These are phyloP conservation scores for Areca catechu DNA, from an alignment of 176 grass and related monocot species.

Conservation along the genomic window DNA sequence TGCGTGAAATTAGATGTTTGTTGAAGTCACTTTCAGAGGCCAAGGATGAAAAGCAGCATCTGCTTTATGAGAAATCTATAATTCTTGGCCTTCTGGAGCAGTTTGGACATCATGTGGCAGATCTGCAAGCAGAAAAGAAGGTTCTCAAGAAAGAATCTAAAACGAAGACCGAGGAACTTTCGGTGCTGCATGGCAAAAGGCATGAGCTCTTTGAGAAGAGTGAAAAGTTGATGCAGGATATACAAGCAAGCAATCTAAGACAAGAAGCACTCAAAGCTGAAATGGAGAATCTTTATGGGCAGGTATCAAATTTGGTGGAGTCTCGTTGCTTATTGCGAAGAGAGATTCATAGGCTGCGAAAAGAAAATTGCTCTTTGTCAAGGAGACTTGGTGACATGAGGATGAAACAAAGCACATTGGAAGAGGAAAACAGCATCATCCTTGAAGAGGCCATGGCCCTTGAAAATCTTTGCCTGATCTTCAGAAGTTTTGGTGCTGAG, in stretches of 20 bases:
- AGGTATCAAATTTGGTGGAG: constrained; percentile 61
- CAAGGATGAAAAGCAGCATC: constrained; percentile 70
- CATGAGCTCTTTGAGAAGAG: constrained; percentile 35
- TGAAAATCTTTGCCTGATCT: constrained; percentile 49
- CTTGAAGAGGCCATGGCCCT: constrained; percentile 40
- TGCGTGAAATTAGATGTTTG: constrained; percentile 67
- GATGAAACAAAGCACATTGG: constrained; percentile 29
- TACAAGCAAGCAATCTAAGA: constrained; percentile 38
- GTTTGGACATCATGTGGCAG: constrained; percentile 66
- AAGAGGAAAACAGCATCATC: constrained; percentile 43
- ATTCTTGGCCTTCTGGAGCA: constrained; percentile 80
- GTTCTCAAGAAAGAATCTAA: constrained; percentile 52
- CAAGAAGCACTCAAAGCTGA: constrained; percentile 61
- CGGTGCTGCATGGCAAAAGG: constrained; percentile 35
- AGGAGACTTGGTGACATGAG: constrained; percentile 34
- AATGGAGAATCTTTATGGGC: constrained; percentile 54
- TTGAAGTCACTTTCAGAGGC: constrained; percentile 69
- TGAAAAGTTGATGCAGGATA: constrained; percentile 39
- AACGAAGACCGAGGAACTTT: constrained; percentile 38
- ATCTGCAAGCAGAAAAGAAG: constrained; percentile 69
- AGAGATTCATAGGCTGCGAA: constrained; percentile 51
- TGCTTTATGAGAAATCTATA: constrained; percentile 75
- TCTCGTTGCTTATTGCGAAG: constrained; percentile 47
- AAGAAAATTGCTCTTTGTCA: constrained; percentile 57
- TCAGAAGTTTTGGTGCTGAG: constrained; percentile 52